Evolutionary conservation across 495 filamentous ascomycete species (phyloP).

Genomic region (Diplogelasinospora grovesii): DNA sequence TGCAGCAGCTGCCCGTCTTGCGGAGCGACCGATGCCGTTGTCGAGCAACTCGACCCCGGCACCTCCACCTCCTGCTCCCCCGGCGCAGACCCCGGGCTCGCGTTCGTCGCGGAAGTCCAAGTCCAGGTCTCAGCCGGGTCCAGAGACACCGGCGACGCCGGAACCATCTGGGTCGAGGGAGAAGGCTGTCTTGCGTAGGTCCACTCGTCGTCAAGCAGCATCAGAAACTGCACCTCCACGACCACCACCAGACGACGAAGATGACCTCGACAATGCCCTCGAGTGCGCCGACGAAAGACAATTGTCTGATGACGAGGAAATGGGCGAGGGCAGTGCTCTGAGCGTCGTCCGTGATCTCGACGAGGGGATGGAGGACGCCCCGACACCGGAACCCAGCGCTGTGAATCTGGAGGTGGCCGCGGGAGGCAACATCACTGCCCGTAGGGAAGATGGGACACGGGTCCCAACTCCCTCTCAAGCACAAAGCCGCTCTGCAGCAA

Average conservation of each 20-base stretch:
- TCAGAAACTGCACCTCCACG: constrained; percentile 39
- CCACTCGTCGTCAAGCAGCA: constrained; percentile 46
- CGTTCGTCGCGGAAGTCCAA: constrained; percentile 40
- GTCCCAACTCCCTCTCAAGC: constrained; percentile 78
- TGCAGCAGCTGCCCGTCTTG: constrained; percentile 37
- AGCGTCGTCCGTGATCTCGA: constrained; percentile 90
- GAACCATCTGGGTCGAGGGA: constrained; percentile 37
- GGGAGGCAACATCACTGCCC: constrained; percentile 89
- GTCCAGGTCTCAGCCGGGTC: constrained; percentile 33
- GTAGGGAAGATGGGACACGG: constrained; percentile 88
- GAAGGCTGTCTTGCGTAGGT: constrained; percentile 47
- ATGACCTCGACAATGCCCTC: constrained; percentile 56
- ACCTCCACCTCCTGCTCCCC: constrained; percentile 28
- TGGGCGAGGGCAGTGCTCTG: constrained; percentile 59
- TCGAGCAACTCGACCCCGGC: constrained; percentile 18
- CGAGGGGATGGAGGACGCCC: constrained; percentile 71
- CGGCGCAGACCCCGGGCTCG: constrained; percentile 33
- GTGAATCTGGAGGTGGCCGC: constrained; percentile 90
- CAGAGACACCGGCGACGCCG: constrained; percentile 31
- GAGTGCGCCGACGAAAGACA: constrained; percentile 95
- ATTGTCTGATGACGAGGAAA: constrained; percentile 69
- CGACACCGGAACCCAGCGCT: constrained; percentile 69
- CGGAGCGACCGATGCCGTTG: constrained; percentile 31
- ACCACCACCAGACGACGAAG: constrained; percentile 49
- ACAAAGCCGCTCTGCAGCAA: constrained; percentile 31